These are phyloP conservation scores for Sanghuangporus weigelae DNA, from an alignment of 1,284 basidiomycete genomes.

Conservation along the genomic window DNA sequence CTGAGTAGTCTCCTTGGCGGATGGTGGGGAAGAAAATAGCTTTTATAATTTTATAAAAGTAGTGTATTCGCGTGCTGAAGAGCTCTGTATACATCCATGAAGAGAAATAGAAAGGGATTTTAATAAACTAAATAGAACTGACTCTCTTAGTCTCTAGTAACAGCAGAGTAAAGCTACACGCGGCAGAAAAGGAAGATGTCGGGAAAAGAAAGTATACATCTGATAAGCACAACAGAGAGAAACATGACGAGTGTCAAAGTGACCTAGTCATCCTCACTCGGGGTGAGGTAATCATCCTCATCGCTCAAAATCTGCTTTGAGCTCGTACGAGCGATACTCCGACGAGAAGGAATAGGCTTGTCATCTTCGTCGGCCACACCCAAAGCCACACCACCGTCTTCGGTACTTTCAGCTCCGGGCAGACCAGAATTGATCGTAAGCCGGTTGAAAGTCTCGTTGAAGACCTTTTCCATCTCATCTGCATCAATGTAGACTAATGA, in stretches of 20 bases:
- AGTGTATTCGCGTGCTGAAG: not conserved
- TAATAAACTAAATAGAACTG: not conserved
- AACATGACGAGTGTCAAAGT: not conserved
- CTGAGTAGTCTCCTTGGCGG: constrained; percentile 44
- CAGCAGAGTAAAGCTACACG: constrained; percentile 6
- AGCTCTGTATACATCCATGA: not conserved
- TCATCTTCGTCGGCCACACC: constrained; percentile 60
- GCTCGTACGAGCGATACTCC: constrained; percentile 45
- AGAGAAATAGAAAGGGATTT: not conserved
- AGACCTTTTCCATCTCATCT: constrained; percentile 85
- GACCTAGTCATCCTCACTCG: constrained; percentile 51
- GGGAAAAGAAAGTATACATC: not conserved
- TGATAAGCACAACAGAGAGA: not conserved
- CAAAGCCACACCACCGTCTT: constrained; percentile 50
- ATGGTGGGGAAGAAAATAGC: constrained; percentile 46
- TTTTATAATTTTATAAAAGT: not conserved
- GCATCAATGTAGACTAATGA: constrained; percentile 95
- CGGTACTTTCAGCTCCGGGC: constrained; percentile 60
- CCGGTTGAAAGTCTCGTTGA: constrained; percentile 59
- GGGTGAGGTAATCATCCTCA: constrained; percentile 61
- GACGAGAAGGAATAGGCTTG: constrained; percentile 41
- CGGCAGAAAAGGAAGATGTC: not conserved
- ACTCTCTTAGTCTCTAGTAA: not conserved
- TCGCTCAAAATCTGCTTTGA: constrained; percentile 68
- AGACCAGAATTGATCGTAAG: constrained; percentile 59